Base-by-base conservation (phyloP, 2,329 filamentous ascomycete genomes). In the Alternaria metachromatica region DNA sequence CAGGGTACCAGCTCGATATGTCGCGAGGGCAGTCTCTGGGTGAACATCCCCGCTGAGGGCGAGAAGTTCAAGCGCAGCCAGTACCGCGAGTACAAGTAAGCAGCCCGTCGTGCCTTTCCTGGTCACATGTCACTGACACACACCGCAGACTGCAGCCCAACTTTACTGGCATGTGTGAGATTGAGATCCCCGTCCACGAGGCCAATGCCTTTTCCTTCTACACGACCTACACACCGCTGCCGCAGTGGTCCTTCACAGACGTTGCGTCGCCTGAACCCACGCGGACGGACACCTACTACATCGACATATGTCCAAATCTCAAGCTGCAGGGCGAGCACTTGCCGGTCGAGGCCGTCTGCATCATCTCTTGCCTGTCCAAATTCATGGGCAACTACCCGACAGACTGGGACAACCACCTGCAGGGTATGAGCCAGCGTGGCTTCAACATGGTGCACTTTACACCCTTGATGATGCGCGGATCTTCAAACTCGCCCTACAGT, bases 371-470 rank as follows among this genome's bases (percentile, higher is more conserved):
- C 60, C 92, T 99, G 67, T 97, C 95, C 77, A 99, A 99, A 82
- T 97, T 97, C 82, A 96, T 99, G 93, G 96, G 96, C 66, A 90
- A 90, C 76, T 97, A 96, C 76, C 93, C 95, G 0, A 85, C 85
- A 15, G 92, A 97, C 74, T 99, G 95, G 94, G 89, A 97, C 77
- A 91, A 89, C 55, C 95, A 98, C 78, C 83, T 99, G 61, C 87
- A 87, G 60, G 94, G 96, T 26, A 97, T 99, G 78, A 92, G 92
- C 78, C 89, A 92, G 74, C 88, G 96, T 65, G 94, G 94, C 49
- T 99, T 99, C 86, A 99, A 99, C 82, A 97, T 98, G 94, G 89
- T 99, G 64, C 96, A 99, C 80, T 99, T 99, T 80, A 97, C 96
- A 2, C 96, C 96, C 10, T 84, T 99, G 69, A 96, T 97, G 85